Conservation (phyloP, 176 grass and related monocot species). For the Aegilops sharonensis region DNA sequence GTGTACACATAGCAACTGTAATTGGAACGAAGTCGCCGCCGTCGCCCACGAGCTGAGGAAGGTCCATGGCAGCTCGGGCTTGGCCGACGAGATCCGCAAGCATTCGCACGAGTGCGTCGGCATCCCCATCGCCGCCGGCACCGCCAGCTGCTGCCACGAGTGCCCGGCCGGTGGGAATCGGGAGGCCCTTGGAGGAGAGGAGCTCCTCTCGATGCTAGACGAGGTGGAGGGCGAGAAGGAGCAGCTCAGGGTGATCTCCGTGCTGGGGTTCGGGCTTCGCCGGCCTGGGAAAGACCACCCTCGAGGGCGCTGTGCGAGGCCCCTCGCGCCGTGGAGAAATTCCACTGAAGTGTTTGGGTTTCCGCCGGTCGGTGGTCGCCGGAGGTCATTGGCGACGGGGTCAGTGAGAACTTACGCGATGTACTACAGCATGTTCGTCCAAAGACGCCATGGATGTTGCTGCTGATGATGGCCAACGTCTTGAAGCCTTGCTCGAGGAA, state of each 20-base stretch:
- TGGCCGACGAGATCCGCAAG: conserved; percentile 27
- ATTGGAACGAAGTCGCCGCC: too few species aligned
- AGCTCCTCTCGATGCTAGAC: not conserved
- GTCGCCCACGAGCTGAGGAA: conserved; percentile 21
- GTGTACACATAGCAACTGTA: too few species aligned
- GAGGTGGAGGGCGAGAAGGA: conserved; percentile 29
- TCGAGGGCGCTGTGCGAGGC: conserved; percentile 5
- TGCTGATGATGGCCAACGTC: not conserved
- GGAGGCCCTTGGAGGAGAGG: not conserved
- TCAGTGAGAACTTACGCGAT: not conserved
- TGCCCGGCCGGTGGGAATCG: not conserved
- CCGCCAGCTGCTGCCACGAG: not conserved
- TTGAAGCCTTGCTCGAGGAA: conserved; percentile 6
- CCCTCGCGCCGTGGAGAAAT: not conserved
- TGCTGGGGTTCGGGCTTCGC: conserved; percentile 21
- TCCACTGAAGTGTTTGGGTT: conserved; percentile 12
- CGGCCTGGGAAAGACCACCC: conserved; percentile 35
- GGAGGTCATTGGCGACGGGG: not conserved
- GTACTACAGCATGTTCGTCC: not conserved
- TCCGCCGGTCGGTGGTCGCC: not conserved
- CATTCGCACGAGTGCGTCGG: conserved; percentile 8
- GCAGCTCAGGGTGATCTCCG: conserved; percentile 29
- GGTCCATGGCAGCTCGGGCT: not conserved
- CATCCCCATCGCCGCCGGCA: not conserved
- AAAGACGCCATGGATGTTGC: conserved; percentile 7